phyloP scores from a whole-genome alignment of 495 filamentous ascomycete species.

The Lichenothelia convexa region DNA sequence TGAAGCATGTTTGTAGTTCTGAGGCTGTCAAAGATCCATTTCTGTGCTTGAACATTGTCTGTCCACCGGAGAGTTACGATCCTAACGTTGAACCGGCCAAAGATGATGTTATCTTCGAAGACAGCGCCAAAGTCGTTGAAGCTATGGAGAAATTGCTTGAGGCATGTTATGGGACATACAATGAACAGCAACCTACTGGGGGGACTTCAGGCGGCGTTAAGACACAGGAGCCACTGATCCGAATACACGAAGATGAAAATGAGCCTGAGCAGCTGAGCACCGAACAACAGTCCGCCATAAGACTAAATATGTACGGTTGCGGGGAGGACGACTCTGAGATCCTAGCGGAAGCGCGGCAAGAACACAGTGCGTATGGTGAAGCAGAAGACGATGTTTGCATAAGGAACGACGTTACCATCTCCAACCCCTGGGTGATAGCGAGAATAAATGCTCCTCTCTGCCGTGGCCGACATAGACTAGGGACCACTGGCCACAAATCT shows the following conservation, averaged over 20 bases:
- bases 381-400: no score
- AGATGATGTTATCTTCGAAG: conserved; percentile 65
- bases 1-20: conserved; percentile 9
- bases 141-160: conserved; percentile 37
- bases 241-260: neutral
- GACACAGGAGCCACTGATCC: neutral
- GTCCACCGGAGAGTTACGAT: conserved; percentile 59
- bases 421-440: conserved; percentile 43
- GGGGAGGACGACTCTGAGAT: conserved; percentile 8
- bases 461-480: neutral
- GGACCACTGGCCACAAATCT: conserved; percentile 2
- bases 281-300: conserved; percentile 1
- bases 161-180: conserved; percentile 27
- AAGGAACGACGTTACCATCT: conserved; percentile 17
- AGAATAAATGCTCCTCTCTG: conserved; percentile 32
- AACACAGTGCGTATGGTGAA: no score
- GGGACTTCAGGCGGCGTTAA: neutral
- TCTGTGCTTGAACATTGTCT: conserved; percentile 52
- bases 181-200: neutral
- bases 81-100: conserved; percentile 81
- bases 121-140: conserved; percentile 34
- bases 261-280: neutral
- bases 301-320: conserved; percentile 12
- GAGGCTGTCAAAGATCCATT: conserved; percentile 40
- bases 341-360: conserved; percentile 6